Conservation (phyloP, 164 flowering plant species). For the Sextonia rubra region DNA sequence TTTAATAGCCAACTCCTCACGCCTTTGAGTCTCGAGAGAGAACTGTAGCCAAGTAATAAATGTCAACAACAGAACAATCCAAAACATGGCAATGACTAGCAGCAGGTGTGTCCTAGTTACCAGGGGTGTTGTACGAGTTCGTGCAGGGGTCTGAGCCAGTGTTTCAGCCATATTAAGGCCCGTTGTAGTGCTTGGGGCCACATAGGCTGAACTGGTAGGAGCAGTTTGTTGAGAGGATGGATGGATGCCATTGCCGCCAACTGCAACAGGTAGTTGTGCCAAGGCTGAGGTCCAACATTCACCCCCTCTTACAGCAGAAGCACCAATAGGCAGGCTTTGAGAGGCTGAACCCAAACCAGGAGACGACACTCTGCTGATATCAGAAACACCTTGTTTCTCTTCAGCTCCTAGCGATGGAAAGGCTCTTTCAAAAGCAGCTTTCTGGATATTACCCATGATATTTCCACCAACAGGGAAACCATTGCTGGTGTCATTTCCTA, state of each 20-base stretch:
- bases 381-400: slow-evolving; percentile 51
- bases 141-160: slow-evolving; percentile 64
- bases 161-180: slow-evolving; percentile 96
- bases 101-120: slow-evolving; percentile 24
- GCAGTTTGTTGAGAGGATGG: slow-evolving; percentile 37
- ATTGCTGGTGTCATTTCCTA: slow-evolving; percentile 25
- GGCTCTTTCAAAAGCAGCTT: slow-evolving; percentile 54
- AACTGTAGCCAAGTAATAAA: slow-evolving; percentile 26
- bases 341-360: slow-evolving; percentile 54
- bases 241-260: slow-evolving; percentile 34
- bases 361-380: slow-evolving; percentile 59
- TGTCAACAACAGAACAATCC: background rate
- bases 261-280: slow-evolving; percentile 61
- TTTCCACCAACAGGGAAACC: slow-evolving; percentile 25
- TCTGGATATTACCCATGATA: slow-evolving; percentile 31
- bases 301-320: slow-evolving; percentile 51
- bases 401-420: slow-evolving; percentile 69
- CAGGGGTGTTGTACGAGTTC: slow-evolving; percentile 62
- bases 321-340: slow-evolving; percentile 59
- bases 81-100: background rate
- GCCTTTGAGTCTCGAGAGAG: slow-evolving; percentile 66
- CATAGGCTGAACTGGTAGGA: slow-evolving; percentile 23
- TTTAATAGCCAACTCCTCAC: slow-evolving; percentile 77
- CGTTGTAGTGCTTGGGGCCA: slow-evolving; percentile 29
- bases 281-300: slow-evolving; percentile 90